phyloP scores from a whole-genome alignment of 306 rosid species.

The Vigna trinervia region DNA sequence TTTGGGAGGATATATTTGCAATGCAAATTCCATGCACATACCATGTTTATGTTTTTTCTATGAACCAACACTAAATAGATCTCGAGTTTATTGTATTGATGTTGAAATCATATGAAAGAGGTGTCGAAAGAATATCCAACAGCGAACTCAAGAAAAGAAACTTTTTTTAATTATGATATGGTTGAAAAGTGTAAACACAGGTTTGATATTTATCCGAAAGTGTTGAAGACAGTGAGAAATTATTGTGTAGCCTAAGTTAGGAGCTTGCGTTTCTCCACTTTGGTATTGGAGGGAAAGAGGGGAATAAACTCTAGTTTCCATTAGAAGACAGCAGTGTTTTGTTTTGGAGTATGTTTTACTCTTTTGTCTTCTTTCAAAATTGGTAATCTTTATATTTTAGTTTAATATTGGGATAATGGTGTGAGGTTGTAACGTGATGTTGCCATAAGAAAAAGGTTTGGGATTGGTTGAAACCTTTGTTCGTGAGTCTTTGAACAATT shows the following conservation, averaged over 20 bases:
- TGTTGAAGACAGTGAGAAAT: too few species aligned
- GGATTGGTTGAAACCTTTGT: not conserved
- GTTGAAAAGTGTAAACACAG: too few species aligned
- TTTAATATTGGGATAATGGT: not conserved
- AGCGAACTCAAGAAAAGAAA: too few species aligned
- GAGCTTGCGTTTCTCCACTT: not conserved
- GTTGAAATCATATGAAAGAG: too few species aligned
- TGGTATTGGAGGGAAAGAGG: constrained; percentile 6
- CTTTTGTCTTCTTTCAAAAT: not conserved
- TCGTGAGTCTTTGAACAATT: constrained; percentile 16
- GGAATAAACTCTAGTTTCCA: not conserved
- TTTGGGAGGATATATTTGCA: too few species aligned
- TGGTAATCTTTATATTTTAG: not conserved
- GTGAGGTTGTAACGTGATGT: not conserved
- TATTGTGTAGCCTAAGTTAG: too few species aligned
- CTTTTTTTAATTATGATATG: too few species aligned
- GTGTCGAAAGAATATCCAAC: too few species aligned
- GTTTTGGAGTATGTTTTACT: not conserved
- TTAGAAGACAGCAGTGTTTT: not conserved
- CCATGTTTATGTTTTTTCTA: not conserved
- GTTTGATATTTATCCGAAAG: too few species aligned
- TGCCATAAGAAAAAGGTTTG: not conserved
- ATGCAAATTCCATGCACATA: not conserved
- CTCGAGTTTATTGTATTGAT: not conserved
- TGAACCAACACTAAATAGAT: not conserved